Evolutionary conservation across 495 filamentous ascomycete genomes (phyloP).

Genomic region (Filosporella fistucella): DNA sequence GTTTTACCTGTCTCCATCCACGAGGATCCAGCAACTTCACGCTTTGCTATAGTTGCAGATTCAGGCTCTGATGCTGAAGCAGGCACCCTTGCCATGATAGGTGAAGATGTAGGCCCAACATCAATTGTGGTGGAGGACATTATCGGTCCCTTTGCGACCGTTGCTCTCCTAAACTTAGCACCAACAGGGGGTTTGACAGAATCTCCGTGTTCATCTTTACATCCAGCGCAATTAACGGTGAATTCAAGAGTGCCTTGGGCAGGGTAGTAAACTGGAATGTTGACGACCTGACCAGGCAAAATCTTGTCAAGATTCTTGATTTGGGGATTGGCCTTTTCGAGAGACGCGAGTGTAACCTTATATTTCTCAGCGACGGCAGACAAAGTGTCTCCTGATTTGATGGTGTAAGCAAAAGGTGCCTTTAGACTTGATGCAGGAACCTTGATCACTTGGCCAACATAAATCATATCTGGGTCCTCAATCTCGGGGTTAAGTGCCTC

Average conservation of each 20-base stretch:
- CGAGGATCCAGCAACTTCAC: too few relatives aligned
- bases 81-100: not conserved
- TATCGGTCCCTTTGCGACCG: too few relatives aligned
- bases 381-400: not conserved
- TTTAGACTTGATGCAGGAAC: not conserved
- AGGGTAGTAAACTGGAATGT: not conserved
- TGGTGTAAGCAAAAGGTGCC: not conserved
- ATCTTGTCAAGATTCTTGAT: not conserved
- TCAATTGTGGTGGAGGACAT: not conserved
- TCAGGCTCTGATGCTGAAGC: too few relatives aligned
- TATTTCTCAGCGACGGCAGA: not conserved
- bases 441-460: not conserved
- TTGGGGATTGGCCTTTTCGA: not conserved
- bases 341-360: not conserved
- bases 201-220: not conserved
- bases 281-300: constrained; percentile 3
- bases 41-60: too few relatives aligned
- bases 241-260: not conserved
- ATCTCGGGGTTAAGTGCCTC: constrained; percentile 1
- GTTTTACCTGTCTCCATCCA: too few relatives aligned
- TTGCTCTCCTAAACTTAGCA: not conserved
- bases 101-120: not conserved
- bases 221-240: not conserved
- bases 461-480: not conserved
- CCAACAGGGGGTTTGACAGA: not conserved